Evolutionary conservation across 768 basidiomycete genomes (phyloP).

Genomic region (Suillus variegatus): DNA sequence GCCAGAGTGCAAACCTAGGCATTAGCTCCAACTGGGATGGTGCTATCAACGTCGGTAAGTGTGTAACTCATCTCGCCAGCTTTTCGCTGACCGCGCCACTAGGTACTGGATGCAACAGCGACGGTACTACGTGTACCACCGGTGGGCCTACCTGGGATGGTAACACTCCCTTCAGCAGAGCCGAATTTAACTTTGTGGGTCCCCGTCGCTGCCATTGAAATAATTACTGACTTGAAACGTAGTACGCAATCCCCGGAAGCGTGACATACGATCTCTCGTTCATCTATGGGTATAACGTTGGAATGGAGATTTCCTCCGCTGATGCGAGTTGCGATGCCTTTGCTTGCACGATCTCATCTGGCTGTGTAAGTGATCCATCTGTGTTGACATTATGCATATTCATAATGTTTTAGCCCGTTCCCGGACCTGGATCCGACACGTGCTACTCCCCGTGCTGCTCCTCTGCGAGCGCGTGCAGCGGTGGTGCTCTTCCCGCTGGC

Average conservation of each 20-base stretch:
- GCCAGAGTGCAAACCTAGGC: conserved; percentile 26
- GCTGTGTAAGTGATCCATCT: conserved; percentile 25
- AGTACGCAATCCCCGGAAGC: conserved; percentile 26
- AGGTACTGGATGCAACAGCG: conserved; percentile 29
- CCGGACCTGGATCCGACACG: conserved; percentile 22
- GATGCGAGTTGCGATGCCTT: conserved; percentile 27
- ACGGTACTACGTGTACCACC: conserved; percentile 26
- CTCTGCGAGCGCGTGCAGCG: conserved; percentile 25
- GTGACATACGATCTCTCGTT: conserved; percentile 36
- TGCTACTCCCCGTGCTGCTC: conserved; percentile 34
- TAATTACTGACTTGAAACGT: background rate
- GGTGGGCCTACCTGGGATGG: conserved; percentile 33
- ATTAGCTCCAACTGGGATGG: conserved; percentile 35
- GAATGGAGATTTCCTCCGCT: conserved; percentile 34
- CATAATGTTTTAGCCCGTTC: conserved; percentile 23
- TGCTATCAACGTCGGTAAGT: conserved; percentile 31
- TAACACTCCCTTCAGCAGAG: conserved; percentile 32
- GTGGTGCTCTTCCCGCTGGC: conserved; percentile 28
- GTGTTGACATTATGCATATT: conserved; percentile 5
- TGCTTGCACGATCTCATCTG: conserved; percentile 32
- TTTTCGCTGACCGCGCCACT: conserved; percentile 11
- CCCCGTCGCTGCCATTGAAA: background rate
- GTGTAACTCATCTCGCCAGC: background rate
- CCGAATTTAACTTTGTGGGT: conserved; percentile 34
- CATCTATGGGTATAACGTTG: conserved; percentile 36